Conservation (phyloP, 139 green algal species). For the Micractinium conductrix region DNA sequence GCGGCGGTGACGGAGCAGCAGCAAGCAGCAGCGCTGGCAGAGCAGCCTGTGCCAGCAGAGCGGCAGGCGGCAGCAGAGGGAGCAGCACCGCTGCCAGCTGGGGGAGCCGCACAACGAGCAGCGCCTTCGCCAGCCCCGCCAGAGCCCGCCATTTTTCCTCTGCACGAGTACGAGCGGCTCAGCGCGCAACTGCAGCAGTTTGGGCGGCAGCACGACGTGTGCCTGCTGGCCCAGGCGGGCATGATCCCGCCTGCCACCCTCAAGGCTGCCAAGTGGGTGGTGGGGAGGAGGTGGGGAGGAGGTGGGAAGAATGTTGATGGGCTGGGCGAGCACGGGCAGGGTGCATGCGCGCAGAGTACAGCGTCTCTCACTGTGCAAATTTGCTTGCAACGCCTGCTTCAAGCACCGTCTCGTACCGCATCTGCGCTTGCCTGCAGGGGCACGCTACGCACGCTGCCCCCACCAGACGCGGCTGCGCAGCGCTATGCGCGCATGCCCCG, state of each 20-base stretch:
- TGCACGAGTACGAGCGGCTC: conserved; percentile 53
- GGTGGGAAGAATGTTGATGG: not conserved
- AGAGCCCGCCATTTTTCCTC: conserved; percentile 35
- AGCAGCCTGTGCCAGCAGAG: too few species aligned
- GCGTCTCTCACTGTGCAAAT: not conserved
- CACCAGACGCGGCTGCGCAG: conserved; percentile 51
- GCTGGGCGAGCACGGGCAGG: too few species aligned
- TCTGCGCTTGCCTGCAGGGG: conserved; percentile 9
- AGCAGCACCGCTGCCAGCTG: not conserved
- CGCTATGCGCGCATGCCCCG: conserved; percentile 58
- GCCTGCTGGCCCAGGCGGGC: conserved; percentile 26
- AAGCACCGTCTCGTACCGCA: not conserved
- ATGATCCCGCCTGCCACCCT: conserved; percentile 43
- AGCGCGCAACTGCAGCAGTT: conserved; percentile 22
- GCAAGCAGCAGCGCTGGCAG: not conserved
- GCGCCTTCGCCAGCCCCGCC: not conserved
- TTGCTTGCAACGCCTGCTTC: not conserved
- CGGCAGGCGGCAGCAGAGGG: too few species aligned
- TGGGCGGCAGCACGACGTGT: not conserved
- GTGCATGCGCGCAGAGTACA: too few species aligned
- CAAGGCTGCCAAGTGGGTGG: conserved; percentile 35
- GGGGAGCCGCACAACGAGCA: not conserved
- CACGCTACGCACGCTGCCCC: not conserved
- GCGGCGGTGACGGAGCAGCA: too few species aligned
- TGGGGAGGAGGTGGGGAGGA: not conserved